These are phyloP conservation scores for Rhododendron kiyosumense DNA, from an alignment of 148 eudicot genomes.

Conservation along the genomic window DNA sequence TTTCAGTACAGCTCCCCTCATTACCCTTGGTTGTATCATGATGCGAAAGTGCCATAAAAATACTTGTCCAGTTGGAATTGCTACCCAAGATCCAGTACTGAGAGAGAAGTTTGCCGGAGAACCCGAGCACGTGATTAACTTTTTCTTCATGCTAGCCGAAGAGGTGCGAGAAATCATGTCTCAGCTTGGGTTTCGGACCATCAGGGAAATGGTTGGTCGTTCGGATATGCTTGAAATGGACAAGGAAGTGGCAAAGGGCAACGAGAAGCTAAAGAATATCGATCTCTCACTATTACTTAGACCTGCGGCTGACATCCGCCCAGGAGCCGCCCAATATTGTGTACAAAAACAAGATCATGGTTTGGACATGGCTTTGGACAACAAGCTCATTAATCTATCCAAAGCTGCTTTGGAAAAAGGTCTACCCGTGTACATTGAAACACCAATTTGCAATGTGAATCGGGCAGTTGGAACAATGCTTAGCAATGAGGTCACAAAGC, in stretches of 20 bases:
- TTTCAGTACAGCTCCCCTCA: constrained; percentile 97
- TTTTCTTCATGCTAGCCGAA: constrained; percentile 97
- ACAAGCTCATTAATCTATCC: constrained; percentile 52
- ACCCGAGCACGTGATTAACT: constrained; percentile 96
- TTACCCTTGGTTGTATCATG: constrained; percentile 97
- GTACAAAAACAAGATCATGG: constrained; percentile 95
- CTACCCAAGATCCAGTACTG: constrained; percentile 97
- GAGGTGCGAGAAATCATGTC: constrained; percentile 98
- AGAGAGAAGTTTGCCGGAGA: constrained; percentile 96
- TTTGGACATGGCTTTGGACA: constrained; percentile 86
- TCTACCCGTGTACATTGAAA: constrained; percentile 81
- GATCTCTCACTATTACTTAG: constrained; percentile 84
- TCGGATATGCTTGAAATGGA: constrained; percentile 96
- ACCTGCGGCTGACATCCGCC: constrained; percentile 88
- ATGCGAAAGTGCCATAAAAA: constrained; percentile 99
- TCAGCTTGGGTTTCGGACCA: constrained; percentile 68
- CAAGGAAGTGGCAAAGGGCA: constrained; percentile 53
- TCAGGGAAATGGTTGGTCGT: constrained; percentile 93
- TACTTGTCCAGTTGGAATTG: constrained; percentile 98
- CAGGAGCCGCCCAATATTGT: constrained; percentile 86
- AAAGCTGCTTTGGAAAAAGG: constrained; percentile 71
- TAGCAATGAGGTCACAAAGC: constrained; percentile 94
- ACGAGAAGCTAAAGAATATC: constrained; percentile 87
- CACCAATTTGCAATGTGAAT: constrained; percentile 72
- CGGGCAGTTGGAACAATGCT: constrained; percentile 99